Percentiles rank a stretch among this genome's conserved stretches.
Evolutionary conservation across 306 rosid species (phyloP).

Genomic region (Psophocarpus tetragonolobus): DNA sequence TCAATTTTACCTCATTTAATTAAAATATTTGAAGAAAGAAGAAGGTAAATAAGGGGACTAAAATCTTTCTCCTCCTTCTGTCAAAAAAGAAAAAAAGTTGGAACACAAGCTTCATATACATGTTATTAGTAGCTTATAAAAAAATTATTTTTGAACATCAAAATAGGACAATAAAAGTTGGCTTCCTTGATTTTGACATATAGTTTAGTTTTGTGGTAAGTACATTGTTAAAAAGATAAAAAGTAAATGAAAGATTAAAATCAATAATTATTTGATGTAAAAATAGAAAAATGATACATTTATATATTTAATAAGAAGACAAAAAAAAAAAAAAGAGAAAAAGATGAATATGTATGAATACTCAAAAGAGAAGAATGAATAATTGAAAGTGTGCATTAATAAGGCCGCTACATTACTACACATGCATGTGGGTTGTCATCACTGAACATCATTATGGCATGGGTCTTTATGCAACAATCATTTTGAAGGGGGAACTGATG

Average conservation of each 20-base stretch:
- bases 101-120: too few species aligned
- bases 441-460: conserved; percentile 56
- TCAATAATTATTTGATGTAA: too few species aligned
- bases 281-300: too few species aligned
- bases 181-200: background rate
- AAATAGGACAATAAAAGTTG: background rate
- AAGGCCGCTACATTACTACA: conserved; percentile 56
- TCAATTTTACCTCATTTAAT: background rate
- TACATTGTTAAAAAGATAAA: background rate
- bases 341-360: background rate
- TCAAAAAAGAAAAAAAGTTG: too few species aligned
- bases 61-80: background rate
- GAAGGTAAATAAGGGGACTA: too few species aligned
- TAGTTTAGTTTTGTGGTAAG: too few species aligned
- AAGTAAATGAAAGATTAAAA: background rate
- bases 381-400: background rate
- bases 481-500: conserved; percentile 9
- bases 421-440: conserved; percentile 90
- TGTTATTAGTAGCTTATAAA: too few species aligned
- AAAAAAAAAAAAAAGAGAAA: background rate
- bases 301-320: too few species aligned
- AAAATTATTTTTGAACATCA: background rate
- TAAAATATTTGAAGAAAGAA: background rate
- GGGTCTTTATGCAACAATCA: conserved; percentile 47
- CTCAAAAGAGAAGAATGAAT: background rate